Conservation (phyloP, 768 basidiomycete species). For the Leccinum fibrillosum region DNA sequence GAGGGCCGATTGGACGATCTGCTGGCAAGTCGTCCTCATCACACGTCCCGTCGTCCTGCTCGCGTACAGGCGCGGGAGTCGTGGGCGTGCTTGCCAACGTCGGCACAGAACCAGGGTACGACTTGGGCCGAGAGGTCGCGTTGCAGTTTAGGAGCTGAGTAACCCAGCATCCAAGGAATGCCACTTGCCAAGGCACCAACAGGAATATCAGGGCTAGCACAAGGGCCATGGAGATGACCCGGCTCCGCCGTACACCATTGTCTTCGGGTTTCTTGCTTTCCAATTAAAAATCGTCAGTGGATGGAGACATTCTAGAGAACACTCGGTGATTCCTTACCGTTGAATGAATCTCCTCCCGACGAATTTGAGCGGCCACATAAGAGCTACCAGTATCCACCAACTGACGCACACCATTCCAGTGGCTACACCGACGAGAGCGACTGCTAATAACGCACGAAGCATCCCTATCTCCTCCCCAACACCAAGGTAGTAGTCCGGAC, state of each 20-base stretch:
- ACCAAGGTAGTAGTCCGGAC: slow-evolving; percentile 56
- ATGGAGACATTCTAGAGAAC: neutral
- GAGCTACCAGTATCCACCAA: slow-evolving; percentile 49
- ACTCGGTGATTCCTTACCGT: slow-evolving; percentile 11
- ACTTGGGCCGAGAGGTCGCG: slow-evolving; percentile 16
- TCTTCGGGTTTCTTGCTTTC: slow-evolving; percentile 30
- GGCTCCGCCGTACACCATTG: slow-evolving; percentile 41
- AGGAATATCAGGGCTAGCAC: slow-evolving; percentile 67
- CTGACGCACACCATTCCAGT: slow-evolving; percentile 60
- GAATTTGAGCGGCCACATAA: slow-evolving; percentile 46
- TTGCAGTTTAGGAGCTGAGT: slow-evolving; percentile 71
- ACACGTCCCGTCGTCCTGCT: neutral
- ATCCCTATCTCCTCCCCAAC: slow-evolving; percentile 47
- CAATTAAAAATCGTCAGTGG: neutral
- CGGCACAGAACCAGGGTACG: slow-evolving; percentile 22
- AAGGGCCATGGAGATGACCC: slow-evolving; percentile 54
- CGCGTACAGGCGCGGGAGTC: slow-evolving; percentile 21
- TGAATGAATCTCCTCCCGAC: slow-evolving; percentile 5
- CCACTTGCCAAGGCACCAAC: slow-evolving; percentile 90
- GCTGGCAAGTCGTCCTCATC: slow-evolving; percentile 13
- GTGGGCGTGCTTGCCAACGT: slow-evolving; percentile 26
- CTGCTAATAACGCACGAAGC: slow-evolving; percentile 44
- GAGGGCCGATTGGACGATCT: neutral
- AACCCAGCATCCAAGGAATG: slow-evolving; percentile 81
- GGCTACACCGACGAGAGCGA: slow-evolving; percentile 54